Evolutionary conservation across 345 rosid species (phyloP).

Genomic region (Eucalyptus curtisii): DNA sequence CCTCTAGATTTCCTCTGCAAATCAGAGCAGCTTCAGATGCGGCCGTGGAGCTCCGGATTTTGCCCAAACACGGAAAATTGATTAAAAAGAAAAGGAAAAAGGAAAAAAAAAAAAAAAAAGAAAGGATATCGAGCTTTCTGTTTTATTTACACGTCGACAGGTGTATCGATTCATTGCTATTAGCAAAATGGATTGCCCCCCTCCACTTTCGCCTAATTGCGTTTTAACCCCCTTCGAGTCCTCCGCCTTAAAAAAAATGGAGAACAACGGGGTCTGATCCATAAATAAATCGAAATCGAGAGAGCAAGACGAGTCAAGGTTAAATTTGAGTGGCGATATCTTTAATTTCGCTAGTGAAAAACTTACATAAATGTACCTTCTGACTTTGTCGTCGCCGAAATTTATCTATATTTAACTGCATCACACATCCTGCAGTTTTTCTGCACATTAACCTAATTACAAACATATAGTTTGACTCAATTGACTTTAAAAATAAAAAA

Average conservation of each 20-base stretch:
- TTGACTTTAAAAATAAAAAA: not conserved
- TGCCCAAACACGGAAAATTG: not conserved
- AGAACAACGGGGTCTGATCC: not conserved
- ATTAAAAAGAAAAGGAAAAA: not conserved
- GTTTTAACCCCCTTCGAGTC: not conserved
- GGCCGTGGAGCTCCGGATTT: not conserved
- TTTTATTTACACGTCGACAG: not conserved
- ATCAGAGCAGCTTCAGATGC: slow-evolving; percentile 20
- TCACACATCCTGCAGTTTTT: not conserved
- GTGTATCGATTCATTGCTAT: not conserved
- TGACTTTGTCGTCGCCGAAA: rapidly evolving
- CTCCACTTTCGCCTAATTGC: not conserved
- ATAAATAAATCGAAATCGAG: not conserved
- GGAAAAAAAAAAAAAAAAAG: not conserved
- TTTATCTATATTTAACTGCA: not conserved
- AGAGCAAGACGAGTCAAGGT: not conserved
- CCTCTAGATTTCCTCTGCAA: slow-evolving; percentile 50
- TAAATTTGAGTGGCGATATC: not conserved
- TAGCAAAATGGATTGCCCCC: not conserved
- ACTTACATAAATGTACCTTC: not conserved
- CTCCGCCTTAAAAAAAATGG: not conserved
- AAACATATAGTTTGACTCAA: not conserved
- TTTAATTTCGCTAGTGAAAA: not conserved
- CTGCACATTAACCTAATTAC: not conserved
- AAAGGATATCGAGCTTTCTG: not conserved